phyloP scores from a whole-genome alignment of 2,329 filamentous ascomycete genomes.

The Ceratocystis smalleyi region DNA sequence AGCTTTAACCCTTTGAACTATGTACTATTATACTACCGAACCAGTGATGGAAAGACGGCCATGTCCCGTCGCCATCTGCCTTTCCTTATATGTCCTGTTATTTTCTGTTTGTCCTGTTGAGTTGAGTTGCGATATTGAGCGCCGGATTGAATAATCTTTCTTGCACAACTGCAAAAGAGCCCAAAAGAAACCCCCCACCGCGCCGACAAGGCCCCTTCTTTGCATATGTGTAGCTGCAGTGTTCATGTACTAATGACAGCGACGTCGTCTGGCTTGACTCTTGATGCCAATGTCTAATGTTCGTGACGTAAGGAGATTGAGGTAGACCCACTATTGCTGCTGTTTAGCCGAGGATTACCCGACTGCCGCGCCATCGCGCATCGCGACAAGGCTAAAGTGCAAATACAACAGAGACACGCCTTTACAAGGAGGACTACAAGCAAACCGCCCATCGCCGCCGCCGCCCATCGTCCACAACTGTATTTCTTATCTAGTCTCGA shows the following conservation, averaged over 20 bases:
- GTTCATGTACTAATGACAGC: not conserved
- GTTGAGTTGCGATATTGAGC: not conserved
- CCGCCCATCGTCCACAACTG: not conserved
- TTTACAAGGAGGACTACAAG: not conserved
- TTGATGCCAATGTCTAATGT: too few relatives aligned
- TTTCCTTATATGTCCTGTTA: conserved; percentile 4
- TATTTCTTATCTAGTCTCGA: not conserved
- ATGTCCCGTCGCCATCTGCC: not conserved
- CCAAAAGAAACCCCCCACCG: not conserved
- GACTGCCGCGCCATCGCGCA: not conserved
- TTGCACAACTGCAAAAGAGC: not conserved
- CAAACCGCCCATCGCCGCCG: not conserved
- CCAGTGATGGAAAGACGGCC: not conserved
- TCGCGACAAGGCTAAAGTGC: not conserved
- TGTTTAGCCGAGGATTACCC: not conserved
- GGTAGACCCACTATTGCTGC: too few relatives aligned
- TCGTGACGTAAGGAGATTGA: too few relatives aligned
- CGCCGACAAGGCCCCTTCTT: not conserved
- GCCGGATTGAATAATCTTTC: not conserved
- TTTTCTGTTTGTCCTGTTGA: not conserved
- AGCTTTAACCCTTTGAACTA: conserved; percentile 13
- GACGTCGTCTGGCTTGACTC: not conserved
- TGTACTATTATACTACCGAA: conserved; percentile 13
- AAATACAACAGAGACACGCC: not conserved
- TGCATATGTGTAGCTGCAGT: not conserved